Evolutionary conservation across 2,329 filamentous ascomycete genomes (phyloP).

Genomic region (Aspergillus awamori): DNA sequence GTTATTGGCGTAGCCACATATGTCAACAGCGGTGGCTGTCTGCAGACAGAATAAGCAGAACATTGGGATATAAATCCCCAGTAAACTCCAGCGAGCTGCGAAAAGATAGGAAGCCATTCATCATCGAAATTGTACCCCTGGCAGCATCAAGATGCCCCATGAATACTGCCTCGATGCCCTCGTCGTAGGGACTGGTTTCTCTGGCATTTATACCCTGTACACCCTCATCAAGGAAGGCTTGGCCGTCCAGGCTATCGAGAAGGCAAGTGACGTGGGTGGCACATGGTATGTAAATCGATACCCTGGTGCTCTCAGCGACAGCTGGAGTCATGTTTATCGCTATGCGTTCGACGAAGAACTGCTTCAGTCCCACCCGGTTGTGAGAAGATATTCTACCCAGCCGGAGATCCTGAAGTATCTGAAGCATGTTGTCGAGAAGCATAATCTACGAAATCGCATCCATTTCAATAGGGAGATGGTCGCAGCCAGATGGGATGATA

Average conservation of each 20-base stretch:
- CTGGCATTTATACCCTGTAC: slow-evolving; percentile 42
- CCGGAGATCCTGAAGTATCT: slow-evolving; percentile 35
- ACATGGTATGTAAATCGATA: slow-evolving; percentile 52
- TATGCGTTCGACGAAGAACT: slow-evolving; percentile 30
- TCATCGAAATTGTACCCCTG: too few relatives aligned
- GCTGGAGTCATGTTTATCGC: slow-evolving; percentile 29
- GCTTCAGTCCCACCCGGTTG: slow-evolving; percentile 17
- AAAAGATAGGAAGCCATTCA: too few relatives aligned
- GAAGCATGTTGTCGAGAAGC: slow-evolving; percentile 27
- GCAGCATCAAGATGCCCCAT: background rate
- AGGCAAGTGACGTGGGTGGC: slow-evolving; percentile 43
- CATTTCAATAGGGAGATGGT: slow-evolving; percentile 24
- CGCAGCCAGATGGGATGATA: slow-evolving; percentile 17
- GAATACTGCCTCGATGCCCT: slow-evolving; percentile 37
- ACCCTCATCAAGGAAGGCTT: slow-evolving; percentile 42
- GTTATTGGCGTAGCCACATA: too few relatives aligned
- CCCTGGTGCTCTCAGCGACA: slow-evolving; percentile 49
- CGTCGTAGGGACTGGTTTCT: slow-evolving; percentile 46
- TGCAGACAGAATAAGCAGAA: too few relatives aligned
- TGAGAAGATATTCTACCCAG: slow-evolving; percentile 16
- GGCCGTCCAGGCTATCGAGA: slow-evolving; percentile 44
- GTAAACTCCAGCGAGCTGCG: too few relatives aligned
- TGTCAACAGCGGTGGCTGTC: too few relatives aligned
- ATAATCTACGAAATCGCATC: slow-evolving; percentile 24
- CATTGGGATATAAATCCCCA: too few relatives aligned